Evolutionary conservation across 495 filamentous ascomycete species (phyloP), one percentile per base, ranked within the genome.

Genomic region (Lasiosphaeria hispida): DNA sequence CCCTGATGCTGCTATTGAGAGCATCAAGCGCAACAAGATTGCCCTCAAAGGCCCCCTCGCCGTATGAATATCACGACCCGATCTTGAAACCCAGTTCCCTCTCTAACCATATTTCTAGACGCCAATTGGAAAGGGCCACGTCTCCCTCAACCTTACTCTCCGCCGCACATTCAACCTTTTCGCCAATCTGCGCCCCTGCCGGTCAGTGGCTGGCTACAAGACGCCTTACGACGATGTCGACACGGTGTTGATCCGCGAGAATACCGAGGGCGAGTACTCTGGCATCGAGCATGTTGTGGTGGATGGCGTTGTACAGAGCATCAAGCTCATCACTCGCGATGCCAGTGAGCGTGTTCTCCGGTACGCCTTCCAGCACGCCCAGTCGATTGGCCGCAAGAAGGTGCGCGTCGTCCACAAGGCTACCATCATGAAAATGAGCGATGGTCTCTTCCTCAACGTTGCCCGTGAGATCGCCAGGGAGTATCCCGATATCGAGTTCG

Each of bases 341-440:
- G 95, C 95, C 50, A 91, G 84, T 64, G 94, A 98, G 84, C 85
- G 94, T 59, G 95, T 98, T 40, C 84, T 97, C 38, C 85, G 91
- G 61, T 98, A 90, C 75, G 94, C 95, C 58, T 98, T 98, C 86
- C 92, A 97, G 75, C 91, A 97, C 69, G 94, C 94, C 65, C 82
- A 92, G 73, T 83, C 89, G 50, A 89, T 97, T 62, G 89, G 91
- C 69, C 88, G 88, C 81, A 89, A 85, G 72, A 96, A 97, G 85
- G 94, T 98, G 59, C 89, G 94, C 61, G 93, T 88, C 39, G 94
- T 97, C 51, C 93, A 97, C 85, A 97, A 97, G 85, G 94, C 93
- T 68, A 98, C 95, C 68, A 98, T 97, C 81, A 97, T 97, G 94
- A 98, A 98, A 87, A 97, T 97, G 95, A 88, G 83, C 75, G 94